These are phyloP conservation scores for Ophiostoma triangulosporum DNA, from an alignment of 2,329 filamentous ascomycete genomes.

Conservation along the genomic window DNA sequence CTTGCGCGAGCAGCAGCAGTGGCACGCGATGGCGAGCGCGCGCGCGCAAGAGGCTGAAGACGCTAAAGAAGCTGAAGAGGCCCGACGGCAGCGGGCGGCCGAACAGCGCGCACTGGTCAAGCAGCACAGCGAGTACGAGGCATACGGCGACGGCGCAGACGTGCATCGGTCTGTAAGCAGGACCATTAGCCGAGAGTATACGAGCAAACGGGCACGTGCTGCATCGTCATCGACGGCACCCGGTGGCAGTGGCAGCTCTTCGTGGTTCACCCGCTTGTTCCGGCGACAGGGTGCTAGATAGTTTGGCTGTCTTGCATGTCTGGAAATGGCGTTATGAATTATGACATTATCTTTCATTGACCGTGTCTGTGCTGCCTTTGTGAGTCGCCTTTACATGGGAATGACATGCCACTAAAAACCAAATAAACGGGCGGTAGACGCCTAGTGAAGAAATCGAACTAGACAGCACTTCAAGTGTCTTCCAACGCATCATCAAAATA, in stretches of 20 bases:
- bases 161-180: neutral
- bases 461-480: too few species aligned
- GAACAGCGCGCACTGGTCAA: too few species aligned
- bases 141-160: conserved; percentile 8
- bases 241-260: neutral
- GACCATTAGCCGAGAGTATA: neutral
- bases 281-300: neutral
- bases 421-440: too few species aligned
- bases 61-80: neutral
- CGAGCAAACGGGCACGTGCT: neutral
- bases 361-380: too few species aligned
- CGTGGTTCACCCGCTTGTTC: neutral
- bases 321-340: neutral
- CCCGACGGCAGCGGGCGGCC: neutral
- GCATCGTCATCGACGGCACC: neutral
- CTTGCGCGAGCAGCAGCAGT: neutral
- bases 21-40: too few species aligned
- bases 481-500: too few species aligned
- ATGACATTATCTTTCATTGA: neutral
- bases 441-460: too few species aligned
- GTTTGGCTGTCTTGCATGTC: neutral
- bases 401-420: too few species aligned
- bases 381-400: too few species aligned
- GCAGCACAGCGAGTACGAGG: neutral
- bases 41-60: too few species aligned